phyloP scores from a whole-genome alignment of 108 stramenopile species.

The Fistulifera solaris region DNA sequence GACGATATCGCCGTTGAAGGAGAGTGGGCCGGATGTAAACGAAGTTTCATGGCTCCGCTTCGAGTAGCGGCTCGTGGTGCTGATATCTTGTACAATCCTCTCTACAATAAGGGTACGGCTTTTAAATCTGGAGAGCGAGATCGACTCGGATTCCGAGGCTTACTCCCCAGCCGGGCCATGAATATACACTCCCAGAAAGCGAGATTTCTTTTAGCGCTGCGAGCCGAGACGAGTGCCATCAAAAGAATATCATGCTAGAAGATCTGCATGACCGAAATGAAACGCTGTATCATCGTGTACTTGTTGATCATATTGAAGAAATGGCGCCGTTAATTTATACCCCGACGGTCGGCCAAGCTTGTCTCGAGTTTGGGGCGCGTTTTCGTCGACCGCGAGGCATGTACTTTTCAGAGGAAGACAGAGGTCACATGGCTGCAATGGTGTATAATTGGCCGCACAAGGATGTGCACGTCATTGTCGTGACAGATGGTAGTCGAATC shows the following conservation, averaged over 20 bases:
- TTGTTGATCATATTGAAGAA: conserved; percentile 92
- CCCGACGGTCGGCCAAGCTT: conserved; percentile 97
- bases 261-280: conserved; percentile 95
- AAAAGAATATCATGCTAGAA: conserved; percentile 87
- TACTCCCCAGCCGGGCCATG: conserved; percentile 58
- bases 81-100: conserved; percentile 47
- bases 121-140: conserved; percentile 85
- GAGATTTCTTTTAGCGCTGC: conserved; percentile 48
- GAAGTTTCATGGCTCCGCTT: conserved; percentile 59
- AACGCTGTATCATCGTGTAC: conserved; percentile 91
- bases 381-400: conserved; percentile 90
- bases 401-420: conserved; percentile 89
- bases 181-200: conserved; percentile 61
- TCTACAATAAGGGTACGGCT: conserved; percentile 83
- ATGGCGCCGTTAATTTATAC: conserved; percentile 97
- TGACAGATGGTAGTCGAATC: conserved; percentile 95
- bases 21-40: conserved; percentile 70
- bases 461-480: conserved; percentile 91
- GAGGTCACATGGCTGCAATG: conserved; percentile 89
- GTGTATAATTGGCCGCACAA: conserved; percentile 96
- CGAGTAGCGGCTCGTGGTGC: conserved; percentile 38
- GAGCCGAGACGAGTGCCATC: conserved; percentile 61
- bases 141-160: conserved; percentile 79
- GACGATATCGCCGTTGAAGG: conserved; percentile 19
- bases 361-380: conserved; percentile 68